A percentile compares a stretch with the other conserved stretches of the same genome.
These are phyloP conservation scores for Zymoseptoria tritici DNA, from an alignment of 2,329 filamentous ascomycete genomes.

Conservation along the genomic window DNA sequence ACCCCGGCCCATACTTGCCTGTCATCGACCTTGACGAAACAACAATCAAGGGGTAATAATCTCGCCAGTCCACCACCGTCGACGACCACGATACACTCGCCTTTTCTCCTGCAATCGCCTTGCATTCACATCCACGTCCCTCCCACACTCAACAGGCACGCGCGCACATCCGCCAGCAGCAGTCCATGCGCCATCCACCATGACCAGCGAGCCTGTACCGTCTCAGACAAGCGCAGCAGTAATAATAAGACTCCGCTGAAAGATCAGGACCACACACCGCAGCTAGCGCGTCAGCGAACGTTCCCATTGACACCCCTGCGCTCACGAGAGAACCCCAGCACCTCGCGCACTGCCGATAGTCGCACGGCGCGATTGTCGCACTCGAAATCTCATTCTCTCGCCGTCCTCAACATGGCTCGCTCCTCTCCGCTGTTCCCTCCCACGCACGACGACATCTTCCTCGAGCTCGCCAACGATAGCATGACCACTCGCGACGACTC, in stretches of 20 bases:
- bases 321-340: neutral
- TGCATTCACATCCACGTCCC: neutral
- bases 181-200: neutral
- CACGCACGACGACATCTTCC: slow-evolving; percentile 22
- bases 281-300: neutral
- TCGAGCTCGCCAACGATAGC: slow-evolving; percentile 23
- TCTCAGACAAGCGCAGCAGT: neutral
- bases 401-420: neutral
- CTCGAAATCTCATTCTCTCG: neutral
- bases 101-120: neutral
- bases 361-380: neutral
- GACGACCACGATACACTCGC: neutral
- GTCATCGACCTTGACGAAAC: neutral
- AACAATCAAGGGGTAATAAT: neutral
- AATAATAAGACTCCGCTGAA: neutral
- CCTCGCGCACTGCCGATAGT: neutral
- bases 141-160: neutral
- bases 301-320: neutral
- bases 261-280: neutral
- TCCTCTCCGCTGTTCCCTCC: neutral
- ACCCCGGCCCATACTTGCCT: no score
- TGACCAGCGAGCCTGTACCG: neutral
- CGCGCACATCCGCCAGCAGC: neutral
- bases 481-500: slow-evolving; percentile 42
- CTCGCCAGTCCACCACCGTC: neutral